A percentile compares a stretch with the other conserved stretches of the same genome.
These are phyloP conservation scores for Coleophoma eucalyptorum DNA, from an alignment of 2,329 filamentous ascomycete genomes.

Conservation along the genomic window DNA sequence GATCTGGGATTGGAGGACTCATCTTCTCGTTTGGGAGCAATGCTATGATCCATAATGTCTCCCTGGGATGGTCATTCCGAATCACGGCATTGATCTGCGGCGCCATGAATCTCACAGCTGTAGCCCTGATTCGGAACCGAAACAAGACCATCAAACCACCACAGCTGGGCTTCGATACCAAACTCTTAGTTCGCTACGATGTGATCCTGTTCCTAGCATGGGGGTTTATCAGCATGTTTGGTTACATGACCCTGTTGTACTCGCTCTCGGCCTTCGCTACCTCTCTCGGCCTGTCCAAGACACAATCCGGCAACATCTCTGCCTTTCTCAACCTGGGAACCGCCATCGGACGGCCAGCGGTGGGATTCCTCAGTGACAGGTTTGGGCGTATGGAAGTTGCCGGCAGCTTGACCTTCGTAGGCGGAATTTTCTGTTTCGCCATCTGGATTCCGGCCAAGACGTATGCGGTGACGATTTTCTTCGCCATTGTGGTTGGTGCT, in stretches of 20 bases:
- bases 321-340: constrained; percentile 43
- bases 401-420: constrained; percentile 32
- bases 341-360: constrained; percentile 39
- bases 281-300: constrained; percentile 34
- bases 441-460: constrained; percentile 42
- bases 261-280: constrained; percentile 41
- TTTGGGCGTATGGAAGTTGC: constrained; percentile 39
- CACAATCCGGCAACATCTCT: constrained; percentile 35
- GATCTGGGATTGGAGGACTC: constrained; percentile 49
- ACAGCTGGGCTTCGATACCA: constrained; percentile 9
- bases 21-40: constrained; percentile 45
- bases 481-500: constrained; percentile 37
- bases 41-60: constrained; percentile 46
- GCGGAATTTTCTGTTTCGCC: constrained; percentile 33
- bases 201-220: constrained; percentile 34
- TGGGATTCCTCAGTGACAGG: constrained; percentile 40
- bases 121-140: constrained; percentile 6
- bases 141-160: constrained; percentile 8
- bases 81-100: constrained; percentile 22
- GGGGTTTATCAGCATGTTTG: constrained; percentile 41
- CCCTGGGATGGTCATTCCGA: constrained; percentile 49
- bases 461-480: constrained; percentile 38
- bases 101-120: constrained; percentile 5
- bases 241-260: constrained; percentile 42
- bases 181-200: constrained; percentile 29